Conservation (phyloP, 169 alveolate species). For the Perkinsus chesapeaki region DNA sequence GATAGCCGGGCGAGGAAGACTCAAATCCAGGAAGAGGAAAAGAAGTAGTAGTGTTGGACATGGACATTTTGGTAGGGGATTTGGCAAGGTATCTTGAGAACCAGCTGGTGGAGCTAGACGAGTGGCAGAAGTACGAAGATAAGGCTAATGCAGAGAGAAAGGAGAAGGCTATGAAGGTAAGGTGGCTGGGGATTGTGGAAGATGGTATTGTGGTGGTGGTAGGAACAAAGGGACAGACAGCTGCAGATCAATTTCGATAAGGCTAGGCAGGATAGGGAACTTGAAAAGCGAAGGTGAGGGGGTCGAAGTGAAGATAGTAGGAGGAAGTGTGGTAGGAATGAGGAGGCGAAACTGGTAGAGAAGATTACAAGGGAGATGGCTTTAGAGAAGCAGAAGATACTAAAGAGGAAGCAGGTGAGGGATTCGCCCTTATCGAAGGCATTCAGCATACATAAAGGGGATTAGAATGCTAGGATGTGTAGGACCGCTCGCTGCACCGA, state of each 20-base stretch:
- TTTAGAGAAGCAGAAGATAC: background rate
- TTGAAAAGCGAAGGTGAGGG: background rate
- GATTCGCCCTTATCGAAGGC: too few species aligned
- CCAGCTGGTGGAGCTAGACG: background rate
- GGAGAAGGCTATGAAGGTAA: background rate
- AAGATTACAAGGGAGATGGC: background rate
- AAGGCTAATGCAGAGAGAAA: background rate
- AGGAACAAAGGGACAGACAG: background rate
- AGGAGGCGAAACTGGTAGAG: background rate
- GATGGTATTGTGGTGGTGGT: background rate
- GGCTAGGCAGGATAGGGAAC: background rate
- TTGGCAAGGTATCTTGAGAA: background rate
- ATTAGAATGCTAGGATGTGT: too few species aligned
- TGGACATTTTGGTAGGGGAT: background rate
- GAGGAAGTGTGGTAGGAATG: background rate
- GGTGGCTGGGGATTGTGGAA: background rate
- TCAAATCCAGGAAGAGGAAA: background rate
- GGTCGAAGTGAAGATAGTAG: background rate
- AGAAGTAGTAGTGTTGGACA: background rate
- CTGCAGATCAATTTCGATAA: background rate
- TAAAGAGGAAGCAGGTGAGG: background rate
- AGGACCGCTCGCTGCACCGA: too few species aligned
- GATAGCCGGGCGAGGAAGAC: background rate
- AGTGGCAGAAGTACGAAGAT: background rate
- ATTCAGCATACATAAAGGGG: too few species aligned